Evolutionary conservation across 2,329 filamentous ascomycete genomes (phyloP).

Genomic region (Monosporascus sp.): DNA sequence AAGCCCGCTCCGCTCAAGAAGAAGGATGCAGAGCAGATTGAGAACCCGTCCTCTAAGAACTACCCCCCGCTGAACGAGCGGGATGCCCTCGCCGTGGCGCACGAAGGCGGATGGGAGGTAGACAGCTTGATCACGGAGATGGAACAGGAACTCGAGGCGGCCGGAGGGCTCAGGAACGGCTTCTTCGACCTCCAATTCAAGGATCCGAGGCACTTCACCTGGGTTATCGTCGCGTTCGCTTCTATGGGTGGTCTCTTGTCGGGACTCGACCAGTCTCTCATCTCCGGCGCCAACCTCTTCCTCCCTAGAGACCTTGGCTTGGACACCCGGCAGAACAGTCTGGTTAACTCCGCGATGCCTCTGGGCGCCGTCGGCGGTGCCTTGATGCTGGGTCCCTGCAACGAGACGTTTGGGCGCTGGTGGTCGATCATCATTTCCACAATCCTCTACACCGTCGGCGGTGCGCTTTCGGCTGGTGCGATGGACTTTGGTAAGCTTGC

Average conservation of each 20-base stretch:
- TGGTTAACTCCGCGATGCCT: constrained; percentile 67
- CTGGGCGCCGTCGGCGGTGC: constrained; percentile 67
- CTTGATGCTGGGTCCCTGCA: constrained; percentile 58
- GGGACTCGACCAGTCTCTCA: constrained; percentile 67
- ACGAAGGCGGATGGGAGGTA: constrained; percentile 29
- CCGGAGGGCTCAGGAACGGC: constrained; percentile 24
- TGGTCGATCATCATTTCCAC: constrained; percentile 66
- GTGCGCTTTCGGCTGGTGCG: constrained; percentile 60
- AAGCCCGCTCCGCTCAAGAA: constrained; percentile 2
- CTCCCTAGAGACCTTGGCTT: constrained; percentile 55
- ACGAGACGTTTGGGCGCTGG: constrained; percentile 62
- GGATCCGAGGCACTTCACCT: constrained; percentile 61
- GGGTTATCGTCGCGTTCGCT: constrained; percentile 63
- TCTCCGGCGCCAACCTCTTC: constrained; percentile 64
- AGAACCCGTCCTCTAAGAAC: constrained; percentile 13
- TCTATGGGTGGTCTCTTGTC: constrained; percentile 69
- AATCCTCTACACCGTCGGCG: constrained; percentile 65
- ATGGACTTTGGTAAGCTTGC: constrained; percentile 51
- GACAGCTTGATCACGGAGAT: constrained; percentile 35
- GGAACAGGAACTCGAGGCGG: constrained; percentile 33
- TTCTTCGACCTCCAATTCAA: constrained; percentile 53
- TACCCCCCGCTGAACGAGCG: constrained; percentile 20
- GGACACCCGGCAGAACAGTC: constrained; percentile 49
- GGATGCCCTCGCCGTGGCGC: constrained; percentile 31
- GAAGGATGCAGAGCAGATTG: constrained; percentile 14